A percentile compares a stretch with the other conserved stretches of the same genome.
phyloP scores from a whole-genome alignment of 2,329 filamentous ascomycete genomes.

The Penicillium rolfsii region DNA sequence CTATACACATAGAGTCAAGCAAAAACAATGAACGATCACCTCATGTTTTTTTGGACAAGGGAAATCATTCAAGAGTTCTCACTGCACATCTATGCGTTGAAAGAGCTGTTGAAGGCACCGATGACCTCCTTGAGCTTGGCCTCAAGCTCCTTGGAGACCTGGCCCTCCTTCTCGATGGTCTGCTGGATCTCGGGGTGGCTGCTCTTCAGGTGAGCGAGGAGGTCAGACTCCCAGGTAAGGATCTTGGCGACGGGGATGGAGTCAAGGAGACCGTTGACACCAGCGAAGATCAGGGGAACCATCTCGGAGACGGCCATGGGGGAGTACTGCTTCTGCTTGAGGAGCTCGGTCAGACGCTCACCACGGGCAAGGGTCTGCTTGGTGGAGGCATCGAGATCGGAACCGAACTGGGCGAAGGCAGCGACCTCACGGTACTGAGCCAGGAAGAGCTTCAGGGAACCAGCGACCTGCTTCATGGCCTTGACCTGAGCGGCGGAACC shows the following conservation, averaged over 20 bases:
- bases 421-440: constrained; percentile 99
- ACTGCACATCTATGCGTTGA: constrained; percentile 57
- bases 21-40: constrained; percentile 43
- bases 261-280: constrained; percentile 98
- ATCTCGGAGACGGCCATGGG: constrained; percentile 99
- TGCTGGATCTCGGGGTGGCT: constrained; percentile 83
- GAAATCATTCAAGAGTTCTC: constrained; percentile 35
- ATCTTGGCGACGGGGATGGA: constrained; percentile 86
- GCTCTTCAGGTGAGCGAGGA: constrained; percentile 86
- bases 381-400: constrained; percentile 96
- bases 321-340: constrained; percentile 99
- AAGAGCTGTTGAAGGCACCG: constrained; percentile 88
- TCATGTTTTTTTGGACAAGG: constrained; percentile 13
- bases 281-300: constrained; percentile 98
- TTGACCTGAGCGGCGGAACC: constrained; percentile 99
- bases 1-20: constrained; percentile 49
- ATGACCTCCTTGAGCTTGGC: constrained; percentile 68
- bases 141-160: constrained; percentile 89
- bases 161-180: constrained; percentile 93
- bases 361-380: constrained; percentile 98
- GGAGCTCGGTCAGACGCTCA: constrained; percentile 97
- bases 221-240: constrained; percentile 90
- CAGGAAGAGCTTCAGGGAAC: constrained; percentile 99
- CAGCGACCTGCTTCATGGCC: constrained; percentile 99
- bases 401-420: constrained; percentile 99